These are phyloP conservation scores for Aspergillus phoenicis DNA, from an alignment of 2,329 filamentous ascomycete genomes.

Conservation along the genomic window DNA sequence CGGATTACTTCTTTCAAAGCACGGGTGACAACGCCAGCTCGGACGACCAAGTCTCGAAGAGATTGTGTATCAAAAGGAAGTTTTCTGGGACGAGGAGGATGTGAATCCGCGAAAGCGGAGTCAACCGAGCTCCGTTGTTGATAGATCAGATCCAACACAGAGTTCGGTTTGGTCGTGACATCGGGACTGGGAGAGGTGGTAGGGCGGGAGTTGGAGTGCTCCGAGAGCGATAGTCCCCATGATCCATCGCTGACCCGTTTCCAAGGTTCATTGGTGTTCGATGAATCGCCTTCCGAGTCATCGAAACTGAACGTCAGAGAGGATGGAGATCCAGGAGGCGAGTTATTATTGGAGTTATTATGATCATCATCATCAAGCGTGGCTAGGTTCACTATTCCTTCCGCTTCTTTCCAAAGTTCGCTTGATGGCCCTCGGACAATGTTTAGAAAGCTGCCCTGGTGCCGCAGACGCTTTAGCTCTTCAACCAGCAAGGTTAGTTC, in stretches of 20 bases:
- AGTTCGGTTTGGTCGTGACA: conserved; percentile 60
- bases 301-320: conserved; percentile 62
- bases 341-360: conserved; percentile 48
- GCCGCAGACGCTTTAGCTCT: conserved; percentile 63
- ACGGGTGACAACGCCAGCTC: conserved; percentile 52
- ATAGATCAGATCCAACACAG: conserved; percentile 63
- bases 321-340: conserved; percentile 55
- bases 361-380: conserved; percentile 65
- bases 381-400: conserved; percentile 67
- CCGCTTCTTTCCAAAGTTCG: conserved; percentile 65
- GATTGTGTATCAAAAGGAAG: conserved; percentile 69
- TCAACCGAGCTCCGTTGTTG: conserved; percentile 46
- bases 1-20: conserved; percentile 54
- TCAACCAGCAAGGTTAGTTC: conserved; percentile 67
- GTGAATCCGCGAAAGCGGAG: conserved; percentile 27
- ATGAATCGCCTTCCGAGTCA: conserved; percentile 58
- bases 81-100: conserved; percentile 47
- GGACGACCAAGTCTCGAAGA: conserved; percentile 61
- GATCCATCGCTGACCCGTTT: conserved; percentile 36
- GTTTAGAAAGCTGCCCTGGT: conserved; percentile 56
- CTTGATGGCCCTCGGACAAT: conserved; percentile 57
- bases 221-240: conserved; percentile 32
- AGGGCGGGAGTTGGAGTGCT: conserved; percentile 30
- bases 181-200: conserved; percentile 47
- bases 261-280: conserved; percentile 32